Evolutionary conservation across 2,329 filamentous ascomycete species (phyloP).

Genomic region (Furcasterigmium sp.): DNA sequence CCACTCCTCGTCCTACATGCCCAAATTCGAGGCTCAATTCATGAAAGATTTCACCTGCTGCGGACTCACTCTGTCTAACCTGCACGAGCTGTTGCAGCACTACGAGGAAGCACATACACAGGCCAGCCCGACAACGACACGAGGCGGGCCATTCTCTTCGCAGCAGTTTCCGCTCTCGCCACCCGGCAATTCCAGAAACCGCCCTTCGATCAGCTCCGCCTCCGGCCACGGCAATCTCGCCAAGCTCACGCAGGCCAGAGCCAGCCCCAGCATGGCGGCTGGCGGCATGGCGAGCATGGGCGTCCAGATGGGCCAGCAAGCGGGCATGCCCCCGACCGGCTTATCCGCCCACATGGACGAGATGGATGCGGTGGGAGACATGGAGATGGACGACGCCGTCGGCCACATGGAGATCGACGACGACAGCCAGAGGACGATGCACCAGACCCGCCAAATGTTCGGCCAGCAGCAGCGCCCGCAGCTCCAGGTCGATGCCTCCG

Average conservation of each 20-base stretch:
- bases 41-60: conserved; percentile 98
- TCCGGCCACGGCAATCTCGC: conserved; percentile 8
- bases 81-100: conserved; percentile 93
- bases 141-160: conserved; percentile 29
- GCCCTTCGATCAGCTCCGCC: conserved; percentile 8
- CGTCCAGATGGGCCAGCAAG: conserved; percentile 26
- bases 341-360: conserved; percentile 52
- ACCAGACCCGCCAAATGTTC: conserved; percentile 65
- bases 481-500: conserved; percentile 76
- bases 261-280: conserved; percentile 1
- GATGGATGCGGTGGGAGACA: conserved; percentile 83
- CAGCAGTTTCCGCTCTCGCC: conserved; percentile 24
- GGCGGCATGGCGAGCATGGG: conserved; percentile 11
- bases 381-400: conserved; percentile 91
- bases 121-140: conserved; percentile 40
- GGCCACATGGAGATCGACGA: conserved; percentile 61
- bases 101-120: conserved; percentile 93
- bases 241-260: conserved; percentile 1
- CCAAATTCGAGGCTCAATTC: conserved; percentile 94
- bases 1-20: conserved; percentile 93
- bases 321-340: conserved; percentile 29
- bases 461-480: conserved; percentile 63
- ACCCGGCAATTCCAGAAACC: conserved; percentile 8
- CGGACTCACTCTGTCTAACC: conserved; percentile 78
- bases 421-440: conserved; percentile 59